phyloP scores from a whole-genome alignment of 805 yeast genomes.

The Ogataea saltuana region DNA sequence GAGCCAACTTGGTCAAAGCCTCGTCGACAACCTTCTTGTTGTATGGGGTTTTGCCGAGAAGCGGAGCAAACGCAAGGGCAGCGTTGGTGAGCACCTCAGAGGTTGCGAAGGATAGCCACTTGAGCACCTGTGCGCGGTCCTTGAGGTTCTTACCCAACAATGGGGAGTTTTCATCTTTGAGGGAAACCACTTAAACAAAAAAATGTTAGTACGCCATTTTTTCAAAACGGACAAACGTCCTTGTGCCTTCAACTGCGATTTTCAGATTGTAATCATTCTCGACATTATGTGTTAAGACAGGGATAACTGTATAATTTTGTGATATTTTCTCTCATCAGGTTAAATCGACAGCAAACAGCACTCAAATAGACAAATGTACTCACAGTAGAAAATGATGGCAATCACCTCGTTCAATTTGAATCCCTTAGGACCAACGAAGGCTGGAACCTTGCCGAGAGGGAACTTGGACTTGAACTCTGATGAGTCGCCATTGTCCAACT shows the following conservation, averaged over 20 bases:
- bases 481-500: slow-evolving; percentile 24
- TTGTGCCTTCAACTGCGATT: too few species aligned
- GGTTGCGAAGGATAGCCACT: slow-evolving; percentile 79
- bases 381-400: slow-evolving; percentile 59
- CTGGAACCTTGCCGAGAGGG: slow-evolving; percentile 68
- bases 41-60: slow-evolving; percentile 68
- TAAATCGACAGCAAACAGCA: slow-evolving; percentile 7
- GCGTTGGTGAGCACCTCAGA: slow-evolving; percentile 56
- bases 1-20: slow-evolving; percentile 38
- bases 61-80: slow-evolving; percentile 55
- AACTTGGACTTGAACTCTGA: slow-evolving; percentile 49
- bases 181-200: slow-evolving; percentile 46
- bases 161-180: slow-evolving; percentile 43
- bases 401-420: slow-evolving; percentile 68
- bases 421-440: slow-evolving; percentile 70
- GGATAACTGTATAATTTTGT: slow-evolving; percentile 67
- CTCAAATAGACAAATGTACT: slow-evolving; percentile 20
- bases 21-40: slow-evolving; percentile 60
- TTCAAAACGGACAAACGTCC: too few species aligned
- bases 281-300: slow-evolving; percentile 81
- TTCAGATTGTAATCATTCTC: slow-evolving; percentile 60
- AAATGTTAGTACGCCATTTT: slow-evolving; percentile 26
- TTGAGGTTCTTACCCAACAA: slow-evolving; percentile 61
- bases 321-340: slow-evolving; percentile 57
- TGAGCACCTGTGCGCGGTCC: slow-evolving; percentile 66